Evolutionary conservation across 129 eudicot genomes (phyloP).

Genomic region (Helianthus tuberosus): DNA sequence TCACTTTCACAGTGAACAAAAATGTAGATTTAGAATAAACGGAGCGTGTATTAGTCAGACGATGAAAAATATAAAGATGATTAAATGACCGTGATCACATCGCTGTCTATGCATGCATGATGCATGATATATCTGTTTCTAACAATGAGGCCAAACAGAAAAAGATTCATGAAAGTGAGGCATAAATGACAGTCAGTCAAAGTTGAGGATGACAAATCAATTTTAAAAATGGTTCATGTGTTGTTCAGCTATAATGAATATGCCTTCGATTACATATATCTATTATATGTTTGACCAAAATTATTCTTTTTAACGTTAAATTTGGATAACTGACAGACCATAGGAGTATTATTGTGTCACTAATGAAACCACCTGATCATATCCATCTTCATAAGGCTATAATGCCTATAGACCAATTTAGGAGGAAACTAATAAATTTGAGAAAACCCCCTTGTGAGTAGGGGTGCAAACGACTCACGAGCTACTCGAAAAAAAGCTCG

Average conservation of each 20-base stretch:
- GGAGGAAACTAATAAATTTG: too few relatives aligned
- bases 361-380: too few relatives aligned
- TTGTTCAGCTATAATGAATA: neutral
- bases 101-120: slow-evolving; percentile 6
- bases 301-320: neutral
- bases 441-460: too few relatives aligned
- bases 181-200: slow-evolving; percentile 2
- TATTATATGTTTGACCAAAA: neutral
- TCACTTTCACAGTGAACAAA: too few relatives aligned
- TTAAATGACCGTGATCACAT: neutral
- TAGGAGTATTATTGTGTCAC: too few relatives aligned
- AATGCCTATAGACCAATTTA: too few relatives aligned
- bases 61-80: neutral
- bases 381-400: too few relatives aligned
- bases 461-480: too few relatives aligned
- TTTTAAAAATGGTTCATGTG: neutral
- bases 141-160: slow-evolving; percentile 1
- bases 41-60: too few relatives aligned
- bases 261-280: neutral
- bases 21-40: too few relatives aligned
- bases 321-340: too few relatives aligned
- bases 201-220: slow-evolving; percentile 1
- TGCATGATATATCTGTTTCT: slow-evolving; percentile 8
- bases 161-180: slow-evolving; percentile 6
- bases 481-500: too few relatives aligned